A percentile compares a stretch with the other conserved stretches of the same genome.
phyloP scores from a whole-genome alignment of 2,329 filamentous ascomycete genomes.

The Knufia fluminis region DNA sequence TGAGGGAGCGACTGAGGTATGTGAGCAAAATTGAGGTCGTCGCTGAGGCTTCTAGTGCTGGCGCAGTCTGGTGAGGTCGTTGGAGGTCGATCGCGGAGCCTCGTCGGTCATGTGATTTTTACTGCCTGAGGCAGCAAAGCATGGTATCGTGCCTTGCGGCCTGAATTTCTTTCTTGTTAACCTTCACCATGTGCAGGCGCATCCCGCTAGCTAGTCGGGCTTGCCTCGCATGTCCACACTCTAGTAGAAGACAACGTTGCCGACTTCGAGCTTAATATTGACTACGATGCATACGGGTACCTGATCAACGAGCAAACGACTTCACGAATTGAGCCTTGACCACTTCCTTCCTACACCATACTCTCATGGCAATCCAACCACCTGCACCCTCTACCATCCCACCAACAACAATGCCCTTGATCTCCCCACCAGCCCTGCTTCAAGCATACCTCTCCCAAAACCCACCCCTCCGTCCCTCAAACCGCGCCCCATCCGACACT shows the following conservation, averaged over 20 bases:
- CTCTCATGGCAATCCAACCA: not conserved
- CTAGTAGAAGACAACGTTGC: too few relatives aligned
- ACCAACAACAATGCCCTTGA: conserved; percentile 20
- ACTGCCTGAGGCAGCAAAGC: not conserved
- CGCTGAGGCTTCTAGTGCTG: not conserved
- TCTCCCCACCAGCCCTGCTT: conserved; percentile 67
- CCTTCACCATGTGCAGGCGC: too few relatives aligned
- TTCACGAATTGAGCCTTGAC: too few relatives aligned
- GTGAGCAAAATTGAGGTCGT: not conserved
- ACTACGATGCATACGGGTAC: too few relatives aligned
- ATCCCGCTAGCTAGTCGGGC: too few relatives aligned
- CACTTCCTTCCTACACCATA: too few relatives aligned
- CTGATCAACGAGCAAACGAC: too few relatives aligned
- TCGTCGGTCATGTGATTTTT: conserved; percentile 1
- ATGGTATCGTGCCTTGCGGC: conserved; percentile 2
- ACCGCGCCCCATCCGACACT: conserved; percentile 60
- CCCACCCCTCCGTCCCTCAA: conserved; percentile 66
- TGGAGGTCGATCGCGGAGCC: not conserved
- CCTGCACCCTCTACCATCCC: conserved; percentile 12
- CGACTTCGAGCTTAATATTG: too few relatives aligned
- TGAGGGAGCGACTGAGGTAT: not conserved
- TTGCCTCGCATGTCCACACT: too few relatives aligned
- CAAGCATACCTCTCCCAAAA: conserved; percentile 68
- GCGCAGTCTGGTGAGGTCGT: conserved; percentile 4
- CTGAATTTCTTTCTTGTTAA: conserved; percentile 5